These are phyloP conservation scores for Bipolaris cookei DNA, from an alignment of 2,329 filamentous ascomycete genomes.

Conservation along the genomic window DNA sequence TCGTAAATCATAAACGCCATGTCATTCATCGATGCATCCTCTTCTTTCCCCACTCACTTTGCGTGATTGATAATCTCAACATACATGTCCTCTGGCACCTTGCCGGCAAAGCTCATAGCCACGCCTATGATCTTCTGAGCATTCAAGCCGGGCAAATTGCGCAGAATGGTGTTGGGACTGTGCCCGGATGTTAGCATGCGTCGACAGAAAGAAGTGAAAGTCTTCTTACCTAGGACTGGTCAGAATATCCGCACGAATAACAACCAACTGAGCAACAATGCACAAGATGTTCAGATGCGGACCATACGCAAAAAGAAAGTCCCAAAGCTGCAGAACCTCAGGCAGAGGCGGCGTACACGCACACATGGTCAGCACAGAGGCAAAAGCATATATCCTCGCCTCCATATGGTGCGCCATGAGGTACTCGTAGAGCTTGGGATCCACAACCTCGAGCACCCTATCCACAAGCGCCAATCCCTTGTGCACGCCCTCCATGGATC, in stretches of 20 bases:
- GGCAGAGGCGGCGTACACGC: conserved; percentile 94
- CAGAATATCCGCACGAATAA: conserved; percentile 84
- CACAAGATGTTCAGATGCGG: conserved; percentile 94
- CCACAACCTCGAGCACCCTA: conserved; percentile 87
- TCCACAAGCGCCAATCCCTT: conserved; percentile 89
- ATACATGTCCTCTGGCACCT: conserved; percentile 90
- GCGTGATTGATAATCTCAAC: conserved; percentile 88
- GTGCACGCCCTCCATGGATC: conserved; percentile 97
- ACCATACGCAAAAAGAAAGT: conserved; percentile 95
- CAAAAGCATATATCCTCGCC: conserved; percentile 95
- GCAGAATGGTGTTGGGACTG: conserved; percentile 90
- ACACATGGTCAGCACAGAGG: conserved; percentile 90
- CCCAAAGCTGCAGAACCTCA: conserved; percentile 92
- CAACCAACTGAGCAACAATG: conserved; percentile 91
- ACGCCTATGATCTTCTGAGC: conserved; percentile 83
- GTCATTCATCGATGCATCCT: not conserved
- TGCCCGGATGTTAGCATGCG: conserved; percentile 24
- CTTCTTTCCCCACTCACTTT: conserved; percentile 56
- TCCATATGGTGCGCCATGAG: conserved; percentile 85
- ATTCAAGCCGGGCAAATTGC: conserved; percentile 83
- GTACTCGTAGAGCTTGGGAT: conserved; percentile 83
- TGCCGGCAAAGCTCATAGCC: conserved; percentile 83
- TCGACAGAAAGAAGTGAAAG: not conserved
- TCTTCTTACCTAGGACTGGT: conserved; percentile 75
- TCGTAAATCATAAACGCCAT: conserved; percentile 17